Percentiles rank a stretch among this genome's conserved stretches.
phyloP scores from a whole-genome alignment of 2,329 filamentous ascomycete species.

The Monosporascus ibericus region DNA sequence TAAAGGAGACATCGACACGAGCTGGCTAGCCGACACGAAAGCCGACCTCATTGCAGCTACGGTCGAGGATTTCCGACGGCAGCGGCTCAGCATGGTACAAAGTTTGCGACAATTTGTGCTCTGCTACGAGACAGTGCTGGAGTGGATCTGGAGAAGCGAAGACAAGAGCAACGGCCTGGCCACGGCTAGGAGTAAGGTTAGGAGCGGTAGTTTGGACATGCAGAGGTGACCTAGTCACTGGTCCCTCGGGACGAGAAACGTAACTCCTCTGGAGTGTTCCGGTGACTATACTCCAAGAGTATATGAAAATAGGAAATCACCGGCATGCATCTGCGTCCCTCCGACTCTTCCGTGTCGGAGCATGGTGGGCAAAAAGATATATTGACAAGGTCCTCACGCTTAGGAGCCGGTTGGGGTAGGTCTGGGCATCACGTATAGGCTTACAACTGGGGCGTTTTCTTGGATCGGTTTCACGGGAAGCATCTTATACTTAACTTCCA shows the following conservation, averaged over 20 bases:
- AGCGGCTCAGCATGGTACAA: slow-evolving; percentile 94
- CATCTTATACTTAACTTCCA: too few species aligned
- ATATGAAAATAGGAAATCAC: too few species aligned
- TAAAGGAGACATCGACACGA: slow-evolving; percentile 34
- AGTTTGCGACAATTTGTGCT: slow-evolving; percentile 89
- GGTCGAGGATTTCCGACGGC: slow-evolving; percentile 82
- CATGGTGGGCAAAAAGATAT: too few species aligned
- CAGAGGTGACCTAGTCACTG: slow-evolving; percentile 10
- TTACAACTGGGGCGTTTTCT: too few species aligned
- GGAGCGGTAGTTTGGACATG: slow-evolving; percentile 27
- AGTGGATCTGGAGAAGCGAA: slow-evolving; percentile 64
- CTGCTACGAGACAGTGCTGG: slow-evolving; percentile 90
- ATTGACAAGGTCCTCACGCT: too few species aligned
- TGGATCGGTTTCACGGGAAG: too few species aligned
- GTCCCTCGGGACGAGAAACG: not conserved
- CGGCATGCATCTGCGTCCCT: too few species aligned
- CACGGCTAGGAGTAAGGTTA: slow-evolving; percentile 19
- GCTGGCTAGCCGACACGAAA: slow-evolving; percentile 64
- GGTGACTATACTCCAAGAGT: too few species aligned
- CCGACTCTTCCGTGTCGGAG: too few species aligned
- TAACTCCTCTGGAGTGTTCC: too few species aligned
- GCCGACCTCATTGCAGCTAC: slow-evolving; percentile 79
- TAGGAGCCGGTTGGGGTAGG: too few species aligned
- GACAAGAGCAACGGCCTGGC: slow-evolving; percentile 21
- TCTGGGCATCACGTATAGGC: too few species aligned